These are phyloP conservation scores for Lachnellula subtilissima DNA, from an alignment of 2,329 filamentous ascomycete genomes.

Conservation along the genomic window DNA sequence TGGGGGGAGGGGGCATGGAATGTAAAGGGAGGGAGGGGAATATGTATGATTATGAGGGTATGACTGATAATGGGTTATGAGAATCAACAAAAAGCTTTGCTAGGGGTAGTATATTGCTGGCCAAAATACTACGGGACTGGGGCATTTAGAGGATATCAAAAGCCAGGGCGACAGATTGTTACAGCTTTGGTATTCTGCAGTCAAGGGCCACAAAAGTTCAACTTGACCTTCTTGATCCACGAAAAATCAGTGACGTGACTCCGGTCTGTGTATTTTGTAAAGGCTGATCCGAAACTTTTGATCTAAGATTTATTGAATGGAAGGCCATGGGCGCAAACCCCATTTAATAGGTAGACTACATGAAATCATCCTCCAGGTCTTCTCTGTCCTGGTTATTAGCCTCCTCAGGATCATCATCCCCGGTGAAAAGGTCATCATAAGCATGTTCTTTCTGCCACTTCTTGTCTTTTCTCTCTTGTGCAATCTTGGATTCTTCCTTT, in stretches of 20 bases:
- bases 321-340: no score
- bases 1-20: constrained; percentile 34
- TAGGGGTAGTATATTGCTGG: no score
- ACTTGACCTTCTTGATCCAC: no score
- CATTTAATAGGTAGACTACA: constrained; percentile 49
- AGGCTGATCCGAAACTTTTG: no score
- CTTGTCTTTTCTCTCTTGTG: constrained; percentile 78
- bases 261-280: no score
- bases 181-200: no score
- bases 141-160: no score
- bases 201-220: no score
- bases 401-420: constrained; percentile 69
- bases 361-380: constrained; percentile 87
- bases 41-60: not conserved
- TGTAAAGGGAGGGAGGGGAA: not conserved
- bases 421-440: constrained; percentile 86
- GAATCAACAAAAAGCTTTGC: not conserved
- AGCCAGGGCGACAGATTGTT: no score
- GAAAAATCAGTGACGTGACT: no score
- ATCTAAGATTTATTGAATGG: not conserved
- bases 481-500: constrained; percentile 69
- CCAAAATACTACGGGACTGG: no score
- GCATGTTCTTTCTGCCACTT: constrained; percentile 97
- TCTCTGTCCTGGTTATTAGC: constrained; percentile 82
- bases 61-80: not conserved